Percentiles rank a stretch among this genome's conserved stretches.
These are phyloP conservation scores for Stemphylium beticola DNA, from an alignment of 2,329 filamentous ascomycete genomes.

Conservation along the genomic window DNA sequence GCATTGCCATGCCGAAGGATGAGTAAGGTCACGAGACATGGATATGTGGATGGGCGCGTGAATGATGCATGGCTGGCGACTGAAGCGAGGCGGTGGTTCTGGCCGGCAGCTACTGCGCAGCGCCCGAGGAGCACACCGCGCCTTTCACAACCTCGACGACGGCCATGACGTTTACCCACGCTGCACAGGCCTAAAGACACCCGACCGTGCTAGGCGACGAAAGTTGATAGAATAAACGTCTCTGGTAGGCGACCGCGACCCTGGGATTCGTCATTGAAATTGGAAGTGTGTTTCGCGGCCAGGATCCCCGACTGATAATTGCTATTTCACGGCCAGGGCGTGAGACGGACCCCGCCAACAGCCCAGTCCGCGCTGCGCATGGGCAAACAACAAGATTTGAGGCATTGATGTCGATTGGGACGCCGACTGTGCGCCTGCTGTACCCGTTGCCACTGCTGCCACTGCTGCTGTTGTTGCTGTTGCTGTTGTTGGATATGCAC, in stretches of 20 bases:
- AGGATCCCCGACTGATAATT: conserved; percentile 37
- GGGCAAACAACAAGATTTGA: conserved; percentile 26
- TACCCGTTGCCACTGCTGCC: neutral
- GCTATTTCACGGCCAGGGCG: conserved; percentile 26
- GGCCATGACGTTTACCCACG: conserved; percentile 13
- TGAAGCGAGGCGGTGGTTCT: neutral
- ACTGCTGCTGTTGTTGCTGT: neutral
- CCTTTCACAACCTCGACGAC: conserved; percentile 12
- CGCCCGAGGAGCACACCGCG: conserved; percentile 9
- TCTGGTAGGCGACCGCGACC: conserved; percentile 10
- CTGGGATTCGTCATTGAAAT: conserved; percentile 22
- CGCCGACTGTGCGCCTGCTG: conserved; percentile 10
- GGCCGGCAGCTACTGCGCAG: conserved; percentile 15
- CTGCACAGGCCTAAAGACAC: conserved; percentile 20
- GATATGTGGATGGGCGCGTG: neutral
- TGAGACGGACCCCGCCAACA: conserved; percentile 31
- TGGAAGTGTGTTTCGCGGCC: conserved; percentile 19
- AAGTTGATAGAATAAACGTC: conserved; percentile 1
- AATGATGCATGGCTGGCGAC: neutral
- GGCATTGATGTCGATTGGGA: conserved; percentile 13
- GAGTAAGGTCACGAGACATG: neutral
- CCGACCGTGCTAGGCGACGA: conserved; percentile 11
- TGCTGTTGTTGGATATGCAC: conserved; percentile 26
- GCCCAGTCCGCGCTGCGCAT: conserved; percentile 25
- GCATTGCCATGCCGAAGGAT: neutral